These are phyloP conservation scores for Sicyos baderoa DNA, from an alignment of 306 rosid genomes.

Conservation along the genomic window DNA sequence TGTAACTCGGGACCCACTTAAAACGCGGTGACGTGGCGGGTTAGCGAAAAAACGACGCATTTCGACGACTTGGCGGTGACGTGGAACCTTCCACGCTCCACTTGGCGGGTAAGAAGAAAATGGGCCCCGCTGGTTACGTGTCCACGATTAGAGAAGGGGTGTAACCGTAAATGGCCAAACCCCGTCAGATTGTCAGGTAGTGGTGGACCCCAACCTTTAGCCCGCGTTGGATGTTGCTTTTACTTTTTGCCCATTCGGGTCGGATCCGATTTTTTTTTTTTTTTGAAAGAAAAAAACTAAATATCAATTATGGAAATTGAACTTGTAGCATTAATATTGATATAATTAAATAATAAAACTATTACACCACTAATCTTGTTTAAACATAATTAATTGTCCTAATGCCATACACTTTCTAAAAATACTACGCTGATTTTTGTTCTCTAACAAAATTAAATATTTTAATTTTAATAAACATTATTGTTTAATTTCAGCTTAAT, in stretches of 20 bases:
- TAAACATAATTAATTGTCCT: too few species aligned
- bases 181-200: background rate
- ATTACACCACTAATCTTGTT: too few species aligned
- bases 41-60: constrained; percentile 4
- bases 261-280: too few species aligned
- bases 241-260: background rate
- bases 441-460: too few species aligned
- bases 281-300: too few species aligned
- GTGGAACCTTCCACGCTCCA: background rate
- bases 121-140: constrained; percentile 2
- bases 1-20: background rate
- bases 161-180: background rate
- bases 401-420: background rate
- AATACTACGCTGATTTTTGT: background rate
- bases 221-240: background rate
- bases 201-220: background rate
- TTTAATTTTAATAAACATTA: too few species aligned
- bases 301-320: too few species aligned
- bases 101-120: background rate
- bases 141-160: background rate
- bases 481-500: too few species aligned
- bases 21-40: constrained; percentile 13
- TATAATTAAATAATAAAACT: too few species aligned
- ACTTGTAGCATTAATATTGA: too few species aligned
- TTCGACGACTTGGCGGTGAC: constrained; percentile 8